Evolutionary conservation across 257 asterid genomes (phyloP).

Genomic region (Nicotiana sylvestris): DNA sequence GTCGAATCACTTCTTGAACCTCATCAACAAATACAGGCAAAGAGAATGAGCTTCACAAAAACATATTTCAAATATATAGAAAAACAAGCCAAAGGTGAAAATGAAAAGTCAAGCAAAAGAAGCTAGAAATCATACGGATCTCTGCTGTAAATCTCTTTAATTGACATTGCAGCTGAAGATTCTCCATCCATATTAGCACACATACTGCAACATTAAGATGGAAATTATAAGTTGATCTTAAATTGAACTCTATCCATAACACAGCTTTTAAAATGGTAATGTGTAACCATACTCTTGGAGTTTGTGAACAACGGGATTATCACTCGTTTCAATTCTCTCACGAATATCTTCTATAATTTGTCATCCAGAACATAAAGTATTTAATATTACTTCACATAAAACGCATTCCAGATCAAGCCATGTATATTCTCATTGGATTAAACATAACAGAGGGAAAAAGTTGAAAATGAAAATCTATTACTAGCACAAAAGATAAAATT

Average conservation of each 20-base stretch:
- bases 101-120: neutral
- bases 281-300: slow-evolving; percentile 58
- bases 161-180: slow-evolving; percentile 80
- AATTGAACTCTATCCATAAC: neutral
- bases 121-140: slow-evolving; percentile 60
- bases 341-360: slow-evolving; percentile 82
- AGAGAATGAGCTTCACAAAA: slow-evolving; percentile 53
- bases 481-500: neutral
- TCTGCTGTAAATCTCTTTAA: slow-evolving; percentile 81
- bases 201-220: slow-evolving; percentile 43
- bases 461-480: neutral
- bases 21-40: slow-evolving; percentile 90
- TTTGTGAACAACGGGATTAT: slow-evolving; percentile 83
- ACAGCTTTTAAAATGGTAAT: neutral
- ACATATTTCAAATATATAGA: slow-evolving; percentile 3
- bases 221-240: slow-evolving; percentile 15
- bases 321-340: slow-evolving; percentile 92
- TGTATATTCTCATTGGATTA: neutral
- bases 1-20: slow-evolving; percentile 80
- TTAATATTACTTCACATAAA: neutral
- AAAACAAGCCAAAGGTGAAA: neutral
- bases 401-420: neutral
- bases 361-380: slow-evolving; percentile 11
- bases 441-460: neutral
- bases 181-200: slow-evolving; percentile 87